These are phyloP conservation scores for Saturnispora halmiae DNA, from an alignment of 805 yeast genomes.

Conservation along the genomic window DNA sequence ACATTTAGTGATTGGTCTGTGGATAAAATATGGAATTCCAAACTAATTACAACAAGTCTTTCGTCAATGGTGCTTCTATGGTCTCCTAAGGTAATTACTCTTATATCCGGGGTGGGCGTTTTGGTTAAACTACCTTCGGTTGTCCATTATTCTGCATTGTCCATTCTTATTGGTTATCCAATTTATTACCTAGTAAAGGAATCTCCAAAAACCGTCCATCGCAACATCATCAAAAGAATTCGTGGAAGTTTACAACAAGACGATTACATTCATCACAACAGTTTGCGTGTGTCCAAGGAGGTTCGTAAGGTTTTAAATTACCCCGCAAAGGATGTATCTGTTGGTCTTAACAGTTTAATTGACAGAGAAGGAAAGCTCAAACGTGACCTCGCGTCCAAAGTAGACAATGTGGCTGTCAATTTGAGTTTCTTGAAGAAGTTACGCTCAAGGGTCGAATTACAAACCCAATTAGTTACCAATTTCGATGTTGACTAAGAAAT, in stretches of 20 bases:
- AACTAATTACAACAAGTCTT: slow-evolving; percentile 23
- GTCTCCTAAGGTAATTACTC: slow-evolving; percentile 24
- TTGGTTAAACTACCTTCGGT: slow-evolving; percentile 22
- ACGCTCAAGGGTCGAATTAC: slow-evolving; percentile 19
- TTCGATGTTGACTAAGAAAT: slow-evolving; percentile 11
- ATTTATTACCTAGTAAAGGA: slow-evolving; percentile 55
- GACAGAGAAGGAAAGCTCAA: slow-evolving; percentile 54
- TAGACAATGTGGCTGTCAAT: slow-evolving; percentile 49
- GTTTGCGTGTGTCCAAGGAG: slow-evolving; percentile 72
- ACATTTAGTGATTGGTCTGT: slow-evolving; percentile 35
- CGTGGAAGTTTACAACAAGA: slow-evolving; percentile 48
- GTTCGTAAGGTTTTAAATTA: slow-evolving; percentile 69
- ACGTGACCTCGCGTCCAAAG: slow-evolving; percentile 41
- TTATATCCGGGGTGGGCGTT: slow-evolving; percentile 26
- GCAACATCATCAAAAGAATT: slow-evolving; percentile 70
- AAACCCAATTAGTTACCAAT: slow-evolving; percentile 14
- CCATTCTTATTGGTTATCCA: slow-evolving; percentile 30
- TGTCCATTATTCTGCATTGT: slow-evolving; percentile 28
- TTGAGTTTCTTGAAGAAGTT: slow-evolving; percentile 44
- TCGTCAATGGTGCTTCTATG: slow-evolving; percentile 22
- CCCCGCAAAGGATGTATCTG: slow-evolving; percentile 76
- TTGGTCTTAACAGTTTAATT: slow-evolving; percentile 54
- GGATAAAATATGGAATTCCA: slow-evolving; percentile 18
- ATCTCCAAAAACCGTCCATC: slow-evolving; percentile 82
- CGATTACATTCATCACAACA: slow-evolving; percentile 74